Percentiles rank a stretch among this genome's conserved stretches.
These are phyloP conservation scores for Dissoconium aciculare DNA, from an alignment of 2,329 filamentous ascomycete genomes.

Conservation along the genomic window DNA sequence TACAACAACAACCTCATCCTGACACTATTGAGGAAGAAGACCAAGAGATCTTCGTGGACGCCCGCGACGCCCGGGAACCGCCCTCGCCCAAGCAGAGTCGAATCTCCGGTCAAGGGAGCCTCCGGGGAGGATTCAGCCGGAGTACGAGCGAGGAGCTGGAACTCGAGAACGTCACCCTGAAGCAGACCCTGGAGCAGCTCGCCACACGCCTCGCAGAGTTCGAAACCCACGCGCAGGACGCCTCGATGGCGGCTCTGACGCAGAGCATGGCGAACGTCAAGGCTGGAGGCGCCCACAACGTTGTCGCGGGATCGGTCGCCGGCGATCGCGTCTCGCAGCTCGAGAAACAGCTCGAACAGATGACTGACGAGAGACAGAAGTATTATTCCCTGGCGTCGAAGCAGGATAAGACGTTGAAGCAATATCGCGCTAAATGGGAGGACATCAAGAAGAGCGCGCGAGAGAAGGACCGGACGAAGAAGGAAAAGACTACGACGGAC, in stretches of 20 bases:
- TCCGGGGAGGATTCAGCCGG: constrained; percentile 21
- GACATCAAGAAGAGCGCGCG: constrained; percentile 49
- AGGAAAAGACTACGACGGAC: background rate
- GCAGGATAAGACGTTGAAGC: constrained; percentile 47
- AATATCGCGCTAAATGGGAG: constrained; percentile 54
- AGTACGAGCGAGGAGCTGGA: constrained; percentile 70
- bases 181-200: constrained; percentile 71
- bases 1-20: constrained; percentile 29
- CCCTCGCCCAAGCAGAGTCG: constrained; percentile 25
- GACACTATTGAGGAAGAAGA: constrained; percentile 34
- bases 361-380: constrained; percentile 45
- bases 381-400: constrained; percentile 47
- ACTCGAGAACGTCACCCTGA: constrained; percentile 74
- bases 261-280: constrained; percentile 53
- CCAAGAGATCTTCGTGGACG: constrained; percentile 83
- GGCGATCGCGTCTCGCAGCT: constrained; percentile 29
- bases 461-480: constrained; percentile 12
- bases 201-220: constrained; percentile 82
- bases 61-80: constrained; percentile 48
- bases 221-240: constrained; percentile 80
- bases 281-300: constrained; percentile 8
- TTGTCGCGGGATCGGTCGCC: constrained; percentile 31
- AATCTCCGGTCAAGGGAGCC: constrained; percentile 29
- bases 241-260: constrained; percentile 55
- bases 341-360: constrained; percentile 48